These are phyloP conservation scores for Agarophyton chilense DNA, from an alignment of 23 red algal species.

Conservation along the genomic window DNA sequence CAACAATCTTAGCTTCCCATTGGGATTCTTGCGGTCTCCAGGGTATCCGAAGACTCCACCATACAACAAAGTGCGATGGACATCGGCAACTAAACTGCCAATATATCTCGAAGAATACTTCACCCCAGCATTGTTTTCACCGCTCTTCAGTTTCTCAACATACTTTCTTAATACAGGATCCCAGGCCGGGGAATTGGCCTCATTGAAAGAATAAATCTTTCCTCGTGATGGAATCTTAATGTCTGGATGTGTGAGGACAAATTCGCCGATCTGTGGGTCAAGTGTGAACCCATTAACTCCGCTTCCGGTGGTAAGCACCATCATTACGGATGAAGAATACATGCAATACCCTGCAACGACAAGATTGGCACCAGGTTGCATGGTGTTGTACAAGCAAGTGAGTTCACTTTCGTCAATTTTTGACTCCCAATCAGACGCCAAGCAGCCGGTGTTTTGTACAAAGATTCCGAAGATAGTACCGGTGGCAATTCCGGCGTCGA, in stretches of 20 bases:
- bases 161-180: conserved; percentile 82
- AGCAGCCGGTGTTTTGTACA: conserved; percentile 70
- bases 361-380: conserved; percentile 95
- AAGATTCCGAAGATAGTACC: conserved; percentile 99
- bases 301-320: conserved; percentile 91
- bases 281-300: conserved; percentile 97
- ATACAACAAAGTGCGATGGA: conserved; percentile 90
- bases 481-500: conserved; percentile 96
- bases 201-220: conserved; percentile 99
- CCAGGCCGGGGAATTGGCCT: conserved; percentile 92
- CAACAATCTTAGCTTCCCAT: conserved; percentile 93
- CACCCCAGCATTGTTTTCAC: conserved; percentile 47
- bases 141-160: conserved; percentile 73
- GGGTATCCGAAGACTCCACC: conserved; percentile 98
- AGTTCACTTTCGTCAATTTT: conserved; percentile 75
- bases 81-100: conserved; percentile 93
- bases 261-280: conserved; percentile 96
- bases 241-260: conserved; percentile 92
- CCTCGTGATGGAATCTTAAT: conserved; percentile 86
- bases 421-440: conserved; percentile 72
- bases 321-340: conserved; percentile 93
- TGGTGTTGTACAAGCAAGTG: conserved; percentile 86
- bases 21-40: conserved; percentile 92
- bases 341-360: conserved; percentile 97
- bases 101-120: conserved; percentile 95